Evolutionary conservation across 352 stramenopile species (phyloP).

Genomic region (Phytophthora syringae): DNA sequence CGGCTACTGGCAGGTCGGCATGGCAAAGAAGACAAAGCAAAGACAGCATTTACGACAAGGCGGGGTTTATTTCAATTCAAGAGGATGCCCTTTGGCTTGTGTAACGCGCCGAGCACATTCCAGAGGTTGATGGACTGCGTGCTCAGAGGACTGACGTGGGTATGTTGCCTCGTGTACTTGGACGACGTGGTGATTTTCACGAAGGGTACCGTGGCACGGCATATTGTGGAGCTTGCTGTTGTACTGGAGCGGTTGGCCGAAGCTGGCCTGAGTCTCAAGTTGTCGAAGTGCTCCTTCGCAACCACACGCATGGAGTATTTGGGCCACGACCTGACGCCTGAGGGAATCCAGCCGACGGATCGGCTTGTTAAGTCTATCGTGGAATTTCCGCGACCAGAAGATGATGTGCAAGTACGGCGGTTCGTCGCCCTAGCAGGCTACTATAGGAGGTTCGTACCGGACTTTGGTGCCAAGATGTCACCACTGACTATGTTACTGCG

Average conservation of each 20-base stretch:
- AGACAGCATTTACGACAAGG: too few species aligned
- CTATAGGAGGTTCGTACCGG: background rate
- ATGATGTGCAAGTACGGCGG: slow-evolving; percentile 2
- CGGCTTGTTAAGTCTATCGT: slow-evolving; percentile 1
- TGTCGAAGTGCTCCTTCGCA: slow-evolving; percentile 26
- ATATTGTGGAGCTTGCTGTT: slow-evolving; percentile 20
- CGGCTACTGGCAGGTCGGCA: too few species aligned
- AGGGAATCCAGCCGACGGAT: too few species aligned
- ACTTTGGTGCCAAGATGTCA: background rate
- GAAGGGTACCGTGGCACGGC: slow-evolving; percentile 6
- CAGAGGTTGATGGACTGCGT: too few species aligned
- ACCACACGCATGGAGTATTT: slow-evolving; percentile 21
- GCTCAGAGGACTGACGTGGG: too few species aligned
- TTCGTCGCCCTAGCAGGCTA: slow-evolving; percentile 22
- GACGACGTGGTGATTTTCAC: too few species aligned
- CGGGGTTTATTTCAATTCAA: too few species aligned
- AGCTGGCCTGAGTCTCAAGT: slow-evolving; percentile 10
- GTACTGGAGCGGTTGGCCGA: slow-evolving; percentile 20
- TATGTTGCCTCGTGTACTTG: slow-evolving; percentile 32
- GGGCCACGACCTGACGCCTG: slow-evolving; percentile 23
- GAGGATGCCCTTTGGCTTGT: too few species aligned
- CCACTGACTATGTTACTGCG: slow-evolving; percentile 1
- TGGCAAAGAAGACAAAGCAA: too few species aligned
- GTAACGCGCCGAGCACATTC: too few species aligned
- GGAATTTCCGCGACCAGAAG: slow-evolving; percentile 5